Conservation (phyloP, 768 basidiomycete species). For the Rhizopogon vesiculosus region DNA sequence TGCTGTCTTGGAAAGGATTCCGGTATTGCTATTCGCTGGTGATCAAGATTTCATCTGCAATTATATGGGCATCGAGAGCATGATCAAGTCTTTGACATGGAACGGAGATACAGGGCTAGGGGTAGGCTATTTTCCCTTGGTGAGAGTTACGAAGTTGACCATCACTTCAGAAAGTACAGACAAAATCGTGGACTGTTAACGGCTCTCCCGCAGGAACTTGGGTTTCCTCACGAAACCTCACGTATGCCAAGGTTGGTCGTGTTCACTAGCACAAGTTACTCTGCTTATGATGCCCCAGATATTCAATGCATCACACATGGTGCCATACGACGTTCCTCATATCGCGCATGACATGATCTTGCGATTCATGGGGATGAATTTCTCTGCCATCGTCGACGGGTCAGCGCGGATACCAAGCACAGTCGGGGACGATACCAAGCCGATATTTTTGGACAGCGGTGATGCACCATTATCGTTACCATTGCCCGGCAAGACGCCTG, state of each 20-base stretch:
- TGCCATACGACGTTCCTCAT: conserved; percentile 79
- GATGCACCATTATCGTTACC: conserved; percentile 33
- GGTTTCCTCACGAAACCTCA: conserved; percentile 85
- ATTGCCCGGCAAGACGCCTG: conserved; percentile 50
- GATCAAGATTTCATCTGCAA: conserved; percentile 98
- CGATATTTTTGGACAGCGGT: conserved; percentile 48
- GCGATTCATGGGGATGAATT: conserved; percentile 93
- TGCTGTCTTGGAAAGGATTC: conserved; percentile 69
- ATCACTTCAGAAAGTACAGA: conserved; percentile 51
- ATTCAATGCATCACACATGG: conserved; percentile 96
- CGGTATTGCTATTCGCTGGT: conserved; percentile 88
- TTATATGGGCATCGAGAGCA: conserved; percentile 83
- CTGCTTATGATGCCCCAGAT: conserved; percentile 43
- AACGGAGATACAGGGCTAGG: conserved; percentile 80
- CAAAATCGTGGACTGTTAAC: conserved; percentile 72
- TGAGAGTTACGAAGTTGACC: background rate
- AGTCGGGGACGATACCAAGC: conserved; percentile 71
- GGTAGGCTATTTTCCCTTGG: conserved; percentile 41
- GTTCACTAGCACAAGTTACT: background rate
- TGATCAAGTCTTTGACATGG: conserved; percentile 84
- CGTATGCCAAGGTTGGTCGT: conserved; percentile 75
- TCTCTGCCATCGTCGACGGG: conserved; percentile 73
- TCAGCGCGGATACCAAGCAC: conserved; percentile 78
- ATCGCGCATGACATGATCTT: conserved; percentile 97
- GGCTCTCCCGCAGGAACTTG: conserved; percentile 82